Conservation (phyloP, 2,329 filamentous ascomycete genomes). For the Sporothrix dimorphospora region DNA sequence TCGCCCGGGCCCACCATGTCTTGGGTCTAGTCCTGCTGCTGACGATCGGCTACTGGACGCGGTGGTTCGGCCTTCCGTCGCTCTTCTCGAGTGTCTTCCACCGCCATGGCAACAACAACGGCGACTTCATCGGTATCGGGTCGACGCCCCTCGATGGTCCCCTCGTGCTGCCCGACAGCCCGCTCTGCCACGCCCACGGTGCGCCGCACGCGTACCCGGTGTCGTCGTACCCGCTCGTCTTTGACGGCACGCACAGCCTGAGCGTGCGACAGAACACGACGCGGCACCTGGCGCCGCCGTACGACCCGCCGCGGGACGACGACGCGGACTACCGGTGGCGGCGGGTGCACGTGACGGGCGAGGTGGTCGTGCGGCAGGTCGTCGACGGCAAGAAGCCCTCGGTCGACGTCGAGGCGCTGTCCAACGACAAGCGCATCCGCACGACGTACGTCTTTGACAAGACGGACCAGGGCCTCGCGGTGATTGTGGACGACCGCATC, state of each 20-base stretch:
- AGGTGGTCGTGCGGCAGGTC: constrained; percentile 49
- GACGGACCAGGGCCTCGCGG: constrained; percentile 44
- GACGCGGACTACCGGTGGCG: constrained; percentile 26
- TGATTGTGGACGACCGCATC: constrained; percentile 36
- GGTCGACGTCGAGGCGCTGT: constrained; percentile 50
- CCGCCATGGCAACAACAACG: neutral
- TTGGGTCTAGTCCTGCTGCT: neutral
- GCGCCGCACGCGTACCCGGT: neutral
- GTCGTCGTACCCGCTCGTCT: constrained; percentile 40
- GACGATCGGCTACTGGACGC: neutral
- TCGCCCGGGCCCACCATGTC: constrained; percentile 7
- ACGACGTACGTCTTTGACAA: constrained; percentile 43
- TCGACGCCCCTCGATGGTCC: constrained; percentile 27
- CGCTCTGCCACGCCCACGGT: neutral
- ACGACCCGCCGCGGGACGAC: constrained; percentile 22
- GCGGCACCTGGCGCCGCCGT: constrained; percentile 30
- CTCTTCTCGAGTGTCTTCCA: neutral
- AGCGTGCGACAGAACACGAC: constrained; percentile 46
- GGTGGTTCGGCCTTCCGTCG: neutral
- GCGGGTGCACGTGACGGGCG: constrained; percentile 48
- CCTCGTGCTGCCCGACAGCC: constrained; percentile 20
- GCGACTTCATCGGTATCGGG: neutral
- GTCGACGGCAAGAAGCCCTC: constrained; percentile 36
- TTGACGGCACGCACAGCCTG: constrained; percentile 44
- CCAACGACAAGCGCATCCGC: constrained; percentile 49